These are phyloP conservation scores for Lentinula sp. DNA, from an alignment of 768 basidiomycete genomes.

Conservation along the genomic window DNA sequence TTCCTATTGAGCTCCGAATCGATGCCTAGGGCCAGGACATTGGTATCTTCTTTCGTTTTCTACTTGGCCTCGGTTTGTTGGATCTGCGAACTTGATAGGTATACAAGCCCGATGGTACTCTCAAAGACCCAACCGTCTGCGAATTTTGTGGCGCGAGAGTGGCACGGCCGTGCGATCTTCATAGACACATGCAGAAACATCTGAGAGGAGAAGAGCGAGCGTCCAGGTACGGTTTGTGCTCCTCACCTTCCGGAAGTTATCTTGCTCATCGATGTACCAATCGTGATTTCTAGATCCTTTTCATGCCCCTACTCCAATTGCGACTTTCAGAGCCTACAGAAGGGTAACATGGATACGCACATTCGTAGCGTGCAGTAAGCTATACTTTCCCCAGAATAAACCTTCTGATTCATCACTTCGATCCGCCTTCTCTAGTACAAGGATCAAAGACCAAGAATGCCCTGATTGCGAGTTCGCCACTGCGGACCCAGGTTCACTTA, in stretches of 20 bases:
- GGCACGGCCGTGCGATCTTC: neutral
- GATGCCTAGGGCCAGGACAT: neutral
- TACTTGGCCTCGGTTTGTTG: neutral
- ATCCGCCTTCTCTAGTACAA: neutral
- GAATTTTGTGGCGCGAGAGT: neutral
- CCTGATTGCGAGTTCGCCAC: neutral
- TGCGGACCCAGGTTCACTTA: neutral
- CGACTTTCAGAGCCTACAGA: neutral
- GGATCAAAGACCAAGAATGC: constrained; percentile 1
- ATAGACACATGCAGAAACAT: neutral
- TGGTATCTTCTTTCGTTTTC: neutral
- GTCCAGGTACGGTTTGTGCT: neutral
- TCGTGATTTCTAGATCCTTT: neutral
- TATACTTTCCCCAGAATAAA: too few relatives aligned
- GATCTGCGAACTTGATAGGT: neutral
- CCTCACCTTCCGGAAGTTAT: neutral
- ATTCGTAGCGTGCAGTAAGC: neutral
- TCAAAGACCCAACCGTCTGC: neutral
- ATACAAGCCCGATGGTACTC: neutral
- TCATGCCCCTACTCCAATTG: neutral
- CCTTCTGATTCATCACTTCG: neutral
- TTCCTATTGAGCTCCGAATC: neutral
- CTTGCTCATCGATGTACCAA: neutral
- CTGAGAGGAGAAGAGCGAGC: neutral
- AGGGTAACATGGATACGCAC: neutral